A percentile compares a stretch with the other conserved stretches of the same genome.
phyloP scores from a whole-genome alignment of 495 filamentous ascomycete genomes.

The Penicillium herquei region DNA sequence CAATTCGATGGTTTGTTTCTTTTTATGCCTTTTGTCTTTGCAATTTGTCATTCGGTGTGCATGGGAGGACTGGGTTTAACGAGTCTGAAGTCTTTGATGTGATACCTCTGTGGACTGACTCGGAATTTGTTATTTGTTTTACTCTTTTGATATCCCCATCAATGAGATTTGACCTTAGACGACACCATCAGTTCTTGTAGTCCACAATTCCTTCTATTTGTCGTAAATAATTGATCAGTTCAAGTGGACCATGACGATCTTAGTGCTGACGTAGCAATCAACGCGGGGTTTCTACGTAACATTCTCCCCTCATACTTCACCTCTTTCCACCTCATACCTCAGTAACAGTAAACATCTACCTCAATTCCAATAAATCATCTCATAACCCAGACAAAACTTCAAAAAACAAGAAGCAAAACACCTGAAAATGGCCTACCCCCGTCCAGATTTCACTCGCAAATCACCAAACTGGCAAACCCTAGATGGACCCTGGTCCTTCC shows the following conservation, averaged over 20 bases:
- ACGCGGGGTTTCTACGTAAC: neutral
- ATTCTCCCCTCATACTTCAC: neutral
- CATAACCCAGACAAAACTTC: neutral
- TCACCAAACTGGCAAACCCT: slow-evolving; percentile 51
- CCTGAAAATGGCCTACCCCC: slow-evolving; percentile 37
- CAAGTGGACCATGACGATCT: slow-evolving; percentile 2
- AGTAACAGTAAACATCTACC: neutral
- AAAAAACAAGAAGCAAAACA: slow-evolving; percentile 32
- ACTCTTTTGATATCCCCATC: slow-evolving; percentile 24
- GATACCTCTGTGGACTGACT: slow-evolving; percentile 6
- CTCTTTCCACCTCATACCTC: neutral
- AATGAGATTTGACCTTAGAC: slow-evolving; percentile 23
- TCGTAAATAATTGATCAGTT: neutral
- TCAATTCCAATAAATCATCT: neutral
- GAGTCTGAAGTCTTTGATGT: slow-evolving; percentile 10
- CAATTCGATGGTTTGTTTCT: slow-evolving; percentile 9
- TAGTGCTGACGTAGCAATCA: slow-evolving; percentile 15
- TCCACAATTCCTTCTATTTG: neutral
- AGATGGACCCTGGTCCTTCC: slow-evolving; percentile 54
- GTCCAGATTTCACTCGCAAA: slow-evolving; percentile 55
- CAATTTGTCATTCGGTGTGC: slow-evolving; percentile 9
- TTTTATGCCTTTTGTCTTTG: slow-evolving; percentile 9
- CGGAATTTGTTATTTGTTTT: slow-evolving; percentile 9
- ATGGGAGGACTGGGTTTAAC: slow-evolving; percentile 14
- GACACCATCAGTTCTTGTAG: neutral